Conservation (phyloP, 2,329 filamentous ascomycete genomes). For the Cercospora canescens region DNA sequence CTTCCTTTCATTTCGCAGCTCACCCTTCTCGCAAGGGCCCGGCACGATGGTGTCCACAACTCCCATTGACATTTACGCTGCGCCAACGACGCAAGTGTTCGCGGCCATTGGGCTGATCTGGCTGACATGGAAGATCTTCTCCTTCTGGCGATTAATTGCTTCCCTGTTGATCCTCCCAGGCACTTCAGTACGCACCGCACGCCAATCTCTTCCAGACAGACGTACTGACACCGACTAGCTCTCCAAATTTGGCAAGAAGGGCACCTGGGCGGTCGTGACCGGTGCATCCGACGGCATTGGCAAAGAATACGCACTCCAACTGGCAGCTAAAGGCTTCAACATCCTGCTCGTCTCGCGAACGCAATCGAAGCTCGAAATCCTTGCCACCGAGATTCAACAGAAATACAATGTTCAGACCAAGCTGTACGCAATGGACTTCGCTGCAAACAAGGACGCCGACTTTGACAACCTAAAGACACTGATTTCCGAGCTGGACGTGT, state of each 20-base stretch:
- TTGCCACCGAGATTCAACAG: conserved; percentile 72
- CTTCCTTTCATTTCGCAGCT: neutral
- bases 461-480: conserved; percentile 71
- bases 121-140: conserved; percentile 43
- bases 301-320: conserved; percentile 90
- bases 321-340: conserved; percentile 91
- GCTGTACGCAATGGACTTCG: conserved; percentile 88
- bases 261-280: conserved; percentile 91
- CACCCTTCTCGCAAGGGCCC: neutral
- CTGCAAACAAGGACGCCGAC: conserved; percentile 74
- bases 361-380: conserved; percentile 79
- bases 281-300: conserved; percentile 95
- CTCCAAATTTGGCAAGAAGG: conserved; percentile 83
- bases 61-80: conserved; percentile 32
- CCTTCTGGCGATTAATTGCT: conserved; percentile 48
- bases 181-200: conserved; percentile 40
- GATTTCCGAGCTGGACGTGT: conserved; percentile 67
- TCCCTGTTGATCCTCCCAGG: conserved; percentile 53
- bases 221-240: conserved; percentile 57
- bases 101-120: conserved; percentile 41
- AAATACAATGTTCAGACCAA: conserved; percentile 74
- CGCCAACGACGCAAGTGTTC: conserved; percentile 35
- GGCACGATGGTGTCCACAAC: conserved; percentile 20
- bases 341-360: conserved; percentile 93
- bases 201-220: neutral